Percentiles rank a stretch among this genome's conserved stretches.
These are phyloP conservation scores for Stellera chamaejasme DNA, from an alignment of 345 rosid species.

Conservation along the genomic window DNA sequence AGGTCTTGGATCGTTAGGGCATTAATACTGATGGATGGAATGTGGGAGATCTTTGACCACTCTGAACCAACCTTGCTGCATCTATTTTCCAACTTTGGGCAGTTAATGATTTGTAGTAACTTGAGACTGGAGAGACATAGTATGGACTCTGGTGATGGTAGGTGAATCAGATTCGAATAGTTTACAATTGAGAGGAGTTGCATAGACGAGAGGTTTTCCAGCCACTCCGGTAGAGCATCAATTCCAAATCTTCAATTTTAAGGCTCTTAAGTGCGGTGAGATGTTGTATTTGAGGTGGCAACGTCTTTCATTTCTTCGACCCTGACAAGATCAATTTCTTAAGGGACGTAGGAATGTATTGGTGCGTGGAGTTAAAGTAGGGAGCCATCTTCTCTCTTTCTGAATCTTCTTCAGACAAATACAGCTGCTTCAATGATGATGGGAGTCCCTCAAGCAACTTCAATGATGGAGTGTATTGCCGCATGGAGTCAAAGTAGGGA, in stretches of 20 bases:
- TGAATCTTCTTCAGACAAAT: neutral
- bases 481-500: no score
- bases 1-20: no score
- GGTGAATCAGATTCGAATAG: neutral
- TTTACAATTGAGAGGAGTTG: neutral
- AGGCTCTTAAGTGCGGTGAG: no score
- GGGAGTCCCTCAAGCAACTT: no score
- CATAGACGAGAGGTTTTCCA: slow-evolving; percentile 4
- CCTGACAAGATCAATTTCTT: neutral
- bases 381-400: neutral
- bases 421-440: neutral
- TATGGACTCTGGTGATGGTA: neutral
- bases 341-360: neutral
- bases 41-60: slow-evolving; percentile 12
- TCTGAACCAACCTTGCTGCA: neutral
- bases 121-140: neutral
- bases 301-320: neutral
- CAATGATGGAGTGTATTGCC: no score
- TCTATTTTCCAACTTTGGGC: neutral
- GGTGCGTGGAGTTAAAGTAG: neutral
- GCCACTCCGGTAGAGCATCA: neutral
- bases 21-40: neutral
- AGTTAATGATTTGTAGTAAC: neutral
- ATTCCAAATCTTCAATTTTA: no score
- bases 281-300: no score